Percentiles rank a stretch among this genome's conserved stretches.
These are phyloP conservation scores for Meira nashicola DNA, from an alignment of 1,284 basidiomycete species.

Conservation along the genomic window DNA sequence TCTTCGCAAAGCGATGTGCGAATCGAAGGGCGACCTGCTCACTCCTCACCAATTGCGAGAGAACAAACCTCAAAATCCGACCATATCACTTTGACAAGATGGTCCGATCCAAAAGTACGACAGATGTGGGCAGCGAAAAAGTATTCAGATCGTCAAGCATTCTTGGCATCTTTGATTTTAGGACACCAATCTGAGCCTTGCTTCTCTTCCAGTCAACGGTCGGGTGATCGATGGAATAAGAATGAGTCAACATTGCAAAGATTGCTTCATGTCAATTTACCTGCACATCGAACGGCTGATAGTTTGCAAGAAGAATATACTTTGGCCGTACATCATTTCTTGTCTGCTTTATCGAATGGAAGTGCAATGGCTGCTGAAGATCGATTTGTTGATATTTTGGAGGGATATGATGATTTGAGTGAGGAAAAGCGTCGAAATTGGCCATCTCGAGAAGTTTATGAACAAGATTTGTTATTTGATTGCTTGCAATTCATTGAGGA, in stretches of 20 bases:
- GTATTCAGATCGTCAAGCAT: slow-evolving; percentile 3
- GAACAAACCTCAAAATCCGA: no score
- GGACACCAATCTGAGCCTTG: slow-evolving; percentile 2
- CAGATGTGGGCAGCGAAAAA: slow-evolving; percentile 5
- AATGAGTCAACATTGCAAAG: neutral
- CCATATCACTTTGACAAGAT: neutral
- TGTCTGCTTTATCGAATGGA: neutral
- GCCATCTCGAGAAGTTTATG: neutral
- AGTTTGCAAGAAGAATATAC: neutral
- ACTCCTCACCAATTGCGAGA: no score
- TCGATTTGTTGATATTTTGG: neutral
- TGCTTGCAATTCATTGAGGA: neutral
- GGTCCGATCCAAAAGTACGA: neutral
- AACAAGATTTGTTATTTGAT: neutral
- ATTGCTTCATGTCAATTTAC: neutral
- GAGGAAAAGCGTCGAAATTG: neutral
- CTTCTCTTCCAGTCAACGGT: neutral
- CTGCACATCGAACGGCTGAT: neutral
- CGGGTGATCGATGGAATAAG: neutral
- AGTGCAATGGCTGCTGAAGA: slow-evolving; percentile 5
- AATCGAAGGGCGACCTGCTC: no score
- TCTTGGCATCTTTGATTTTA: slow-evolving; percentile 5
- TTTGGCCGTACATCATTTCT: neutral
- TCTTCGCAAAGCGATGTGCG: no score
- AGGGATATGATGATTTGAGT: neutral